Base-by-base conservation (phyloP, 2,329 filamentous ascomycete genomes). In the Diaporthe sp. region DNA sequence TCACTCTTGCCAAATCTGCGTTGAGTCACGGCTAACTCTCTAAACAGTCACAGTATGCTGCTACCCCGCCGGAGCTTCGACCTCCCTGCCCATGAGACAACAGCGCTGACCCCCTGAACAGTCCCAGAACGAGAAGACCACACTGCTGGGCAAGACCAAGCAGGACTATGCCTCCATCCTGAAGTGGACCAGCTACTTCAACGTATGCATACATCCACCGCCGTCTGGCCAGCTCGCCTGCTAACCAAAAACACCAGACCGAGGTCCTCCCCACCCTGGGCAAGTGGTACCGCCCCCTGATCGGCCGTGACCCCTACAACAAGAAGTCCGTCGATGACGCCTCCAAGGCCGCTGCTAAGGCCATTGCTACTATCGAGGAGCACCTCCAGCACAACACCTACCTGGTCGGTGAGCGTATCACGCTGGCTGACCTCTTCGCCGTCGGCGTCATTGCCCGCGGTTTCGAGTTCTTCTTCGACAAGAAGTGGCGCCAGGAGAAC, bases 71-170 rank as follows among this genome's bases (percentile, higher is more conserved):
- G 54, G 69, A 60, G 47, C 30, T 28, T 19, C 61, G n/a, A 15
- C 58, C 38, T 55, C 42, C 55, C 13, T 30, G 55, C 76, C 80
- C 81, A 78, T 22, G 38, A 33, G 69, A 74, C 57, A 30, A 40
- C 8, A 30, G 25, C 35, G 33, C 64, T 68, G 64, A 68, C 33
- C 33, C 47, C 64, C 30, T 67, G 8, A 66, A 35, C 40, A 76
- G 75, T 98, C 97, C 81, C 97, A 99, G 89, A 99, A 99, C 87
- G 97, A 98, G 93, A 98, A 98, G 94, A 99, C 97, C 82, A 97
- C 95, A 80, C 95, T 99, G 79, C 92, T 99, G 82, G 97, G 97
- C 84, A 98, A 98, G 93, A 99, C 96, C 89, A 99, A 99, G 94
- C 96, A 99, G 90, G 97, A 99, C 85, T 96, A 98, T 87, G 97